These are phyloP conservation scores for Carpinus fangiana DNA, from an alignment of 306 rosid species.

Conservation along the genomic window DNA sequence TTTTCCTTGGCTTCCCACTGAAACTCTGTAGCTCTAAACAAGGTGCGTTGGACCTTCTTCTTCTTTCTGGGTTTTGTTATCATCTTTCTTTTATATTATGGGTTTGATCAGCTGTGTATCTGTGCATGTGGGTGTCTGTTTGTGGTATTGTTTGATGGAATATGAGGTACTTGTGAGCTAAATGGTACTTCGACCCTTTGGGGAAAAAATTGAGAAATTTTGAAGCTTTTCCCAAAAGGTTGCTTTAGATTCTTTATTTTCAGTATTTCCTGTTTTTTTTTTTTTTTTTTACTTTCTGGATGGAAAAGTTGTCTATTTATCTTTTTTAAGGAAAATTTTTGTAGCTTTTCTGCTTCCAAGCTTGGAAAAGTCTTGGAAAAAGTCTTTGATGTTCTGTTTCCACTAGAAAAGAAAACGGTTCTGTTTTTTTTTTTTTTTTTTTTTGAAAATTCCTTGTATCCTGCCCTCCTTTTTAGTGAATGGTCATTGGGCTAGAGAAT, in stretches of 20 bases:
- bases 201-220: slow-evolving; percentile 12
- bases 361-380: background rate
- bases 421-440: no score
- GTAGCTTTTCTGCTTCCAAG: background rate
- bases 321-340: background rate
- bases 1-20: slow-evolving; percentile 5
- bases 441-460: slow-evolving; percentile 14
- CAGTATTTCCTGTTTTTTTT: background rate
- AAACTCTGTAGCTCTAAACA: slow-evolving; percentile 13
- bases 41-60: slow-evolving; percentile 22
- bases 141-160: background rate
- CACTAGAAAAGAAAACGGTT: no score
- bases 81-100: background rate
- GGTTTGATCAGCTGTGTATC: background rate
- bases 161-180: background rate
- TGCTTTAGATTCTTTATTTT: background rate
- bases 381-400: background rate
- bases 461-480: slow-evolving; percentile 2
- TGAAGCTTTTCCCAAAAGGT: background rate
- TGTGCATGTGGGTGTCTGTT: background rate
- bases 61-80: background rate
- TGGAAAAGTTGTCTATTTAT: background rate
- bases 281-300: background rate
- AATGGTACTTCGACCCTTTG: background rate
- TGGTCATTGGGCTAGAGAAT: background rate